Percentiles rank a stretch among this genome's conserved stretches.
Evolutionary conservation across 306 rosid species (phyloP).

Genomic region (Quercus aquifolioides): DNA sequence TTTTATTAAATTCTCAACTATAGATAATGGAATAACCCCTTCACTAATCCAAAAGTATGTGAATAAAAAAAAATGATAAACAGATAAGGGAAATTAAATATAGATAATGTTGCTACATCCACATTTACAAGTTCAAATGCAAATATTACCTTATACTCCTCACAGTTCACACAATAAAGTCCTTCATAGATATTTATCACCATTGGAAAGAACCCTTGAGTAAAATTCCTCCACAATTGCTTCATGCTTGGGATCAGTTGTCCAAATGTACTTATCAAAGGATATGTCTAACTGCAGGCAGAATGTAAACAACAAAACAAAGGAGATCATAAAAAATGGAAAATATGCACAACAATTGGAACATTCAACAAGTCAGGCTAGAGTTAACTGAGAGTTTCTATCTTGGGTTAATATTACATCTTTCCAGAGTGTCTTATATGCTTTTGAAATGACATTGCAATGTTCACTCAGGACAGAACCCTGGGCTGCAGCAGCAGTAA

Average conservation of each 20-base stretch:
- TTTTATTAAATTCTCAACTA: not conserved
- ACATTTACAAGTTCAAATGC: constrained; percentile 6
- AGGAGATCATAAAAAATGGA: too few species aligned
- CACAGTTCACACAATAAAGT: constrained; percentile 52
- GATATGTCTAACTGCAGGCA: constrained; percentile 68
- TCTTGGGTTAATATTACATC: constrained; percentile 41
- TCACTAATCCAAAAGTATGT: constrained; percentile 3
- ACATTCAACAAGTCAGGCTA: not conserved
- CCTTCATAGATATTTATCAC: constrained; percentile 94
- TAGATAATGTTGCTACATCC: not conserved
- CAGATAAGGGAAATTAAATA: not conserved
- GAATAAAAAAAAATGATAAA: constrained; percentile 2
- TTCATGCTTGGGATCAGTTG: constrained; percentile 46
- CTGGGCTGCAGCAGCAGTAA: constrained; percentile 70
- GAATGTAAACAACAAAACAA: too few species aligned
- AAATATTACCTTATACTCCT: constrained; percentile 51
- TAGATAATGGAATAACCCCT: not conserved
- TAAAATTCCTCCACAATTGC: constrained; percentile 66
- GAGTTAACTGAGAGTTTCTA: not conserved
- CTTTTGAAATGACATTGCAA: constrained; percentile 67
- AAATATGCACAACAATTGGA: not conserved
- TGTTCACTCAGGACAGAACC: constrained; percentile 74
- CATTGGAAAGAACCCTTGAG: constrained; percentile 72
- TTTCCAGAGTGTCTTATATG: constrained; percentile 23
- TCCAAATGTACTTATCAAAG: constrained; percentile 83